These are phyloP conservation scores for Melampsora abietis-canadensis DNA, from an alignment of 1,284 basidiomycete species.

Conservation along the genomic window DNA sequence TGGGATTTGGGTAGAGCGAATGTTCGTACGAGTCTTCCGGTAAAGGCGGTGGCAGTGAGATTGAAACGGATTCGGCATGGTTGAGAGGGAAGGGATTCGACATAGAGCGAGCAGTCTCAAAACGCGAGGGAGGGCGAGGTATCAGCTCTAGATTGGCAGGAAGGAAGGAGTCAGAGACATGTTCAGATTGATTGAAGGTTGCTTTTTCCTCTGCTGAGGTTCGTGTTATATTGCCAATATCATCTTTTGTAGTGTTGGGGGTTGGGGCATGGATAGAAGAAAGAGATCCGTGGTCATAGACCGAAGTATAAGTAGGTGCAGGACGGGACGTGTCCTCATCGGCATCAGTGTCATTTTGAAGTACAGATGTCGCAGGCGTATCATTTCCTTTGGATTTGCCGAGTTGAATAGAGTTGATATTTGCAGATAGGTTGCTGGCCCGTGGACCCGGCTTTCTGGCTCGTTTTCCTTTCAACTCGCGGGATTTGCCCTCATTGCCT, in stretches of 20 bases:
- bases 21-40: too few species aligned
- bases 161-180: constrained; percentile 10
- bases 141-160: background rate
- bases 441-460: background rate
- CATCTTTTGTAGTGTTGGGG: background rate
- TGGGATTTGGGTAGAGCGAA: background rate
- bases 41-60: too few species aligned
- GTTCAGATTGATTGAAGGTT: constrained; percentile 1
- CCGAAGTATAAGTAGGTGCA: background rate
- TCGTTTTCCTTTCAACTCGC: constrained; percentile 32
- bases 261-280: constrained; percentile 11
- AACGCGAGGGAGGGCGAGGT: too few species aligned
- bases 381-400: constrained; percentile 14
- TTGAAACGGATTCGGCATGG: too few species aligned
- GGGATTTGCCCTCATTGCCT: constrained; percentile 19
- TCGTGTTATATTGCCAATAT: background rate
- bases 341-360: constrained; percentile 12
- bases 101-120: too few species aligned
- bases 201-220: background rate
- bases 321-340: constrained; percentile 15
- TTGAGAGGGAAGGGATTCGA: too few species aligned
- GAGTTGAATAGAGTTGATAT: background rate
- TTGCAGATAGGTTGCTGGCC: constrained; percentile 1
- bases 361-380: background rate
- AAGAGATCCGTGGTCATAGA: background rate